phyloP scores from a whole-genome alignment of 176 grass and related monocot genomes.

The Aegilops tauschii region DNA sequence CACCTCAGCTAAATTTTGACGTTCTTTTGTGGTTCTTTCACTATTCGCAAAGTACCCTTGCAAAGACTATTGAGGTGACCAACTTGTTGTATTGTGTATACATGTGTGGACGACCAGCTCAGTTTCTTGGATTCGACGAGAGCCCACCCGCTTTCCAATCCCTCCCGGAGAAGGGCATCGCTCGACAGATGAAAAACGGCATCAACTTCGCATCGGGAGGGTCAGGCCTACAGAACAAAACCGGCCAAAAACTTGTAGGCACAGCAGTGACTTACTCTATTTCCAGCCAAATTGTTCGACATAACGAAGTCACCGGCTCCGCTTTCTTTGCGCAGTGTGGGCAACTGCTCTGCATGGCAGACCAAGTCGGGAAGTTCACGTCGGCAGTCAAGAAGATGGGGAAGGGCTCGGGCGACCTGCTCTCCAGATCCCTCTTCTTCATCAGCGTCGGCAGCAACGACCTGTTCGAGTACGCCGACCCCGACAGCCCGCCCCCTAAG shows the following conservation, averaged over 20 bases:
- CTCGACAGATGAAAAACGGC: slow-evolving; percentile 45
- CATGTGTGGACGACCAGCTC: slow-evolving; percentile 24
- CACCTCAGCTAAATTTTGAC: not conserved
- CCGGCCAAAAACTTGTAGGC: slow-evolving; percentile 9
- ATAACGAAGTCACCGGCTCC: not conserved
- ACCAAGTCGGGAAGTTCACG: slow-evolving; percentile 46
- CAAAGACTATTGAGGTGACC: not conserved
- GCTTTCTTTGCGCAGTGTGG: not conserved
- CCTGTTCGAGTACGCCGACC: slow-evolving; percentile 36
- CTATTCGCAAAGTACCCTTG: not conserved
- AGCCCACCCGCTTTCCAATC: slow-evolving; percentile 74
- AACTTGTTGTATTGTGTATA: not conserved
- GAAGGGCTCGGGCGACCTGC: not conserved
- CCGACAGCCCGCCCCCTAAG: not conserved
- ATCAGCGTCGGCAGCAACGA: slow-evolving; percentile 65
- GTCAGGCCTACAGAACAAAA: slow-evolving; percentile 52
- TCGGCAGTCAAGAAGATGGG: not conserved
- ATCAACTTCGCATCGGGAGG: slow-evolving; percentile 88
- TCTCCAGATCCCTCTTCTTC: slow-evolving; percentile 56
- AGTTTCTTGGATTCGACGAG: slow-evolving; percentile 52
- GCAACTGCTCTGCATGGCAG: not conserved
- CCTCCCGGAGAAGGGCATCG: slow-evolving; percentile 21
- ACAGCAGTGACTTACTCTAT: no score
- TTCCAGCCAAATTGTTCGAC: not conserved
- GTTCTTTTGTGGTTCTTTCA: not conserved